These are phyloP conservation scores for Chaetomium cochliodes DNA, from an alignment of 495 filamentous ascomycete genomes.

Conservation along the genomic window DNA sequence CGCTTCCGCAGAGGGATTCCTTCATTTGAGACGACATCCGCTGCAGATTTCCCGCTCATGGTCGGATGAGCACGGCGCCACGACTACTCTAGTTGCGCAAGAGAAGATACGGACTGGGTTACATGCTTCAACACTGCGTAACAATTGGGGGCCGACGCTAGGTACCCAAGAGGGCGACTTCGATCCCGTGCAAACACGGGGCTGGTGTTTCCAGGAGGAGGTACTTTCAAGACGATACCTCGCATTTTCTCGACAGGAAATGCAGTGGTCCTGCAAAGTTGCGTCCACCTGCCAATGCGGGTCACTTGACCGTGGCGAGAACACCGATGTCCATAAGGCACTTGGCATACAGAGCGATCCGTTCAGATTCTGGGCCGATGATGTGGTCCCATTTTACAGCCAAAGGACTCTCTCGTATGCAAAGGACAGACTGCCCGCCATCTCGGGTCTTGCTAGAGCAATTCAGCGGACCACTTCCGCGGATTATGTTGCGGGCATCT, in stretches of 20 bases:
- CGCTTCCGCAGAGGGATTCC: neutral
- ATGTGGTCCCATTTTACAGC: neutral
- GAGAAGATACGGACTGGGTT: neutral
- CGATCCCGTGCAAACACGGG: neutral
- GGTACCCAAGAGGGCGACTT: neutral
- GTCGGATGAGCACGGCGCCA: neutral
- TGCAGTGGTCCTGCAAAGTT: neutral
- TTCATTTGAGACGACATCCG: neutral
- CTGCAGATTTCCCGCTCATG: neutral
- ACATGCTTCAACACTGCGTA: neutral
- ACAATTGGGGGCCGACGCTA: neutral
- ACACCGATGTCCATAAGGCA: too few species aligned
- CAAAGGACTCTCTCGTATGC: neutral
- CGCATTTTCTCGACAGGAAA: neutral
- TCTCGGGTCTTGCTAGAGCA: neutral
- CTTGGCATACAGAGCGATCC: neutral
- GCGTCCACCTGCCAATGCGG: neutral
- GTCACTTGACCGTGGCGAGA: neutral
- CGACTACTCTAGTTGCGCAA: neutral
- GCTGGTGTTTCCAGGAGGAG: neutral
- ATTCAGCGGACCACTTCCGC: neutral
- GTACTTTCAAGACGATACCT: neutral
- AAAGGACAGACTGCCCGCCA: neutral
- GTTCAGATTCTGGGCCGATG: neutral
- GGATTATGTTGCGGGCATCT: neutral